Base-by-base conservation (phyloP, 768 basidiomycete genomes). In the Termitomyces eurrhizus region DNA sequence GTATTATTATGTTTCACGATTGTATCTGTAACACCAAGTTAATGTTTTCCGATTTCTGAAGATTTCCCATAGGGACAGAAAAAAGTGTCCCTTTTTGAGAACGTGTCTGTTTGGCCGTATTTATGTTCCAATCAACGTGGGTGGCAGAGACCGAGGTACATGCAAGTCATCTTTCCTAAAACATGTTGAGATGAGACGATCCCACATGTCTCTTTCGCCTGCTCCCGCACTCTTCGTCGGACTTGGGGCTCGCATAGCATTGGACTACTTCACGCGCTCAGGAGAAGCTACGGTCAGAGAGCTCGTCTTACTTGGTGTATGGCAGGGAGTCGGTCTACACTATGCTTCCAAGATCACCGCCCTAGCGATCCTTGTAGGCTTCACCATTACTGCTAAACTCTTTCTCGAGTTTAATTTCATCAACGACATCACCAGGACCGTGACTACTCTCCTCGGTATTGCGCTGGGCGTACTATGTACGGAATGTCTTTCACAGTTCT, bases 321-420 rank as follows among this genome's bases (percentile, higher is more conserved):
- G 88, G 80, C 88, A 91, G 71, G 90, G 90, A 53, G 83, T 89
- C 64, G 87, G 82, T 29, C 76, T 93, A 55, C 87, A 90, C 67
- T 87, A 83, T 67, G 78, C 87, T 57, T 79, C 83, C 62, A 83
- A 82, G 68, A 78, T 80, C 58, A 78, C 80, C 51, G 76, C 78
- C 61, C 73, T 88, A 39, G 80, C 81, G 41, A 73, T 88, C 66
- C 74, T 80, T 53, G 81, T 88, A 46, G 85, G 78, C 56, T 75
- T 85, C 48, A 80, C 76, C 52, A 83, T 90, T 63, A 77, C 77
- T 45, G 80, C 77, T 4, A 88, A 88, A 69, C 83, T 92, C 64
- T 72, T 83, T 56, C 67, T 85, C 67, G 90, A 92, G 71, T 90
- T 85, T 69, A 73, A 76, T 59, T 66, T 80, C 64, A 67, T 73